Percentiles rank a stretch among this genome's conserved stretches.
Evolutionary conservation across 306 rosid genomes (phyloP).

Genomic region (Sicyos baderoa): DNA sequence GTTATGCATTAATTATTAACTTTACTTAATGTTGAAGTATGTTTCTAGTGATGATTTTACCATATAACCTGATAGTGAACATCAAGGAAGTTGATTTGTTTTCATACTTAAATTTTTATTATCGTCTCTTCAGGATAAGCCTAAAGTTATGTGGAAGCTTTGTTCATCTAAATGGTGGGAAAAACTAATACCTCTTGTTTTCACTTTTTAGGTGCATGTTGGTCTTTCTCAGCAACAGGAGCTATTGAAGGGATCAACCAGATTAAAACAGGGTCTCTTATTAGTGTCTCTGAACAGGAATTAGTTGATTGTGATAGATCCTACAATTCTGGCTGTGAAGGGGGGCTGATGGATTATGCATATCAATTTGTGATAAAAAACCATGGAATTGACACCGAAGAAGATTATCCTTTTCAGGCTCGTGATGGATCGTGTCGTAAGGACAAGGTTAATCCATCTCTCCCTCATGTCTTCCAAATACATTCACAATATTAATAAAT

Average conservation of each 20-base stretch:
- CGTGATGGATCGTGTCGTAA: constrained; percentile 40
- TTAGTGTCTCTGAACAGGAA: constrained; percentile 88
- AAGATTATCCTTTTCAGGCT: constrained; percentile 60
- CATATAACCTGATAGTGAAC: not conserved
- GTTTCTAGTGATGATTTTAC: not conserved
- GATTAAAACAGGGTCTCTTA: constrained; percentile 74
- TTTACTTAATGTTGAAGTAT: not conserved
- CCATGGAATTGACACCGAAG: constrained; percentile 72
- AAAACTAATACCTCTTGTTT: not conserved
- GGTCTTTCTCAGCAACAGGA: constrained; percentile 89
- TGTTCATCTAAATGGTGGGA: not conserved
- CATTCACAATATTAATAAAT: not conserved
- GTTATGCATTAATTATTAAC: not conserved
- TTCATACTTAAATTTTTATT: not conserved
- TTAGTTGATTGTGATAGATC: constrained; percentile 66
- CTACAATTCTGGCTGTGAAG: constrained; percentile 62
- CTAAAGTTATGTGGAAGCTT: not conserved
- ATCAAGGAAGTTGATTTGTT: not conserved
- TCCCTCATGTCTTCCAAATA: not conserved
- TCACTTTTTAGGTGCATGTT: constrained; percentile 69
- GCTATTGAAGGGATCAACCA: constrained; percentile 91
- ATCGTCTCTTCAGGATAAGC: constrained; percentile 1
- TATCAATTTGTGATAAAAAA: constrained; percentile 63
- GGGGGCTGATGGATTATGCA: constrained; percentile 85
- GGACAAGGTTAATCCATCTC: constrained; percentile 39